Base-by-base conservation (phyloP, 306 rosid species). In the Morella rubra region DNA sequence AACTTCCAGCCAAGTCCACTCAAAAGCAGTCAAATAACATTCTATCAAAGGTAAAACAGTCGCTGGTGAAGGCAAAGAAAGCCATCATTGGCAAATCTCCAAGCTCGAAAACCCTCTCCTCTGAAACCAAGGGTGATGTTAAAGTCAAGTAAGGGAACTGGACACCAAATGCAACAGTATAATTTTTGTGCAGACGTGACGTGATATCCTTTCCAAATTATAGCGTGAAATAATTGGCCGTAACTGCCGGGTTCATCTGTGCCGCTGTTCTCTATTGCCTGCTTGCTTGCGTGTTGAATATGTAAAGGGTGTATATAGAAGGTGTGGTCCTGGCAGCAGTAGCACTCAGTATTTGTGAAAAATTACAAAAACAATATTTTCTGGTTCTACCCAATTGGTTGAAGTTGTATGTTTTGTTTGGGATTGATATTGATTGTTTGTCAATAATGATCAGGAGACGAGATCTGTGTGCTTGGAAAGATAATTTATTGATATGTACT, bases 61-160 rank as follows among this genome's bases (percentile, higher is more conserved):
- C 97, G 47, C 89, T 92, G 1, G 97, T 84, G 61, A 92, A 92
- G 75, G 97, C 97, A 70, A 92, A 87, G 86, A 90, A 90, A 82
- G 97, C 93, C 69, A 86, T 92, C 66, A 92, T 83, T 2, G 93
- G 96, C 15, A 92, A 88, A 84, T 92, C 97, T 42, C 91, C 96
- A 47, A 85, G 85, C 82, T 92, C 96, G 73, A 88, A 87, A 76
- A 90, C 84, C 22, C 81, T 84, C 44, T 68, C 89, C 9, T 79
- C 91, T 4, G 90, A 87, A 40, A 61, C 86, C 79, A 90, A 92
- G 79, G 96, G 83, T 18, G 93, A 88, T 53, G 85, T 90, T 46
- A 82, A 88, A 79, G 96, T 87, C 88, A 88, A 90, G 72, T 91
- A 84, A 87, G 54, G 76, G 49, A 65, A 54, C 61, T 66, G 8